Evolutionary conservation across 1,284 basidiomycete species (phyloP).

Genomic region (Ceratobasidium theobromae): DNA sequence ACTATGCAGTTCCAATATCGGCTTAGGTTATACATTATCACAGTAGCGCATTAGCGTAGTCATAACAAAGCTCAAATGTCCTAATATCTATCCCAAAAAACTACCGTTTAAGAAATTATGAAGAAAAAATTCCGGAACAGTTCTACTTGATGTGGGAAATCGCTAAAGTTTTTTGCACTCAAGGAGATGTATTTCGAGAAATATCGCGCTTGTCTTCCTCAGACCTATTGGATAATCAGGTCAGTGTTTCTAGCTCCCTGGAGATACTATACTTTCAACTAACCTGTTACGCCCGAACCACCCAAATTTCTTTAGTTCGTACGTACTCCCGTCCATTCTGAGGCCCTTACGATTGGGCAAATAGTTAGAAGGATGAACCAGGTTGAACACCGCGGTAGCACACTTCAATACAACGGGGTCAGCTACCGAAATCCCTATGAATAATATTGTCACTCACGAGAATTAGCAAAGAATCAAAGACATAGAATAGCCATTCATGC

Average conservation of each 20-base stretch:
- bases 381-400: constrained; percentile 27
- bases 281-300: constrained; percentile 22
- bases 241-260: not conserved
- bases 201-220: not conserved
- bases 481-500: constrained; percentile 37
- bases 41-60: too few species aligned
- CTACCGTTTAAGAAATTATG: too few species aligned
- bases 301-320: constrained; percentile 28
- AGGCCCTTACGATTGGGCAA: constrained; percentile 35
- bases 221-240: not conserved
- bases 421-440: not conserved
- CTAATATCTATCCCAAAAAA: too few species aligned
- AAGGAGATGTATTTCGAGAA: too few species aligned
- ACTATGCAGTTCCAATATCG: not conserved
- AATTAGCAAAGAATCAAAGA: constrained; percentile 34
- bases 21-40: too few species aligned
- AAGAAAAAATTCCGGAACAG: too few species aligned
- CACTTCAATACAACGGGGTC: not conserved
- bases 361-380: constrained; percentile 32
- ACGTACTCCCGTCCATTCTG: constrained; percentile 35
- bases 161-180: too few species aligned
- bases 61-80: too few species aligned
- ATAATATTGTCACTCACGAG: constrained; percentile 20
- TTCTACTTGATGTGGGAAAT: too few species aligned
- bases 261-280: not conserved